Percentiles rank a stretch among this genome's conserved stretches.
Evolutionary conservation across 345 rosid genomes (phyloP).

Genomic region (Nasturtium officinale): DNA sequence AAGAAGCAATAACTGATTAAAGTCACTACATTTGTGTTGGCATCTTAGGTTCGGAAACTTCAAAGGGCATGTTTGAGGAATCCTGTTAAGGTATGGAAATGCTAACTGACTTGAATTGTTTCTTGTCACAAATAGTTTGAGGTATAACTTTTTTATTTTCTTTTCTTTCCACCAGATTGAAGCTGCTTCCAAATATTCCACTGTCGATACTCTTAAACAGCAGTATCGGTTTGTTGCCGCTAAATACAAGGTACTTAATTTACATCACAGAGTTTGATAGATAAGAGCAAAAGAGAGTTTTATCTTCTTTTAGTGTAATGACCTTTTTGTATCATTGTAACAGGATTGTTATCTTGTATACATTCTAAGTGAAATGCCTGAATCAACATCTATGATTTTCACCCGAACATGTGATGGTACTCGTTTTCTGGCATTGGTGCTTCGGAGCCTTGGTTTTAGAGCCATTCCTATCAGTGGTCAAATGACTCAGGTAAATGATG

Average conservation of each 20-base stretch:
- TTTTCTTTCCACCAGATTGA: constrained; percentile 62
- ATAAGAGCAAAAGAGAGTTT: constrained; percentile 2
- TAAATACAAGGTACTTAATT: constrained; percentile 67
- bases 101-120: not conserved
- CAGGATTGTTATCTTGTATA: constrained; percentile 96
- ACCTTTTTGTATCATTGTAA: constrained; percentile 25
- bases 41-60: constrained; percentile 77
- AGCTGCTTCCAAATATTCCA: constrained; percentile 91
- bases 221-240: constrained; percentile 76
- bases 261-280: not conserved
- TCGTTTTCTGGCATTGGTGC: constrained; percentile 66
- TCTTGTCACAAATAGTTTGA: constrained; percentile 14
- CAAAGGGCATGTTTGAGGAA: constrained; percentile 89
- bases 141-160: constrained; percentile 15
- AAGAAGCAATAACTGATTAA: constrained; percentile 23
- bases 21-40: constrained; percentile 26
- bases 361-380: constrained; percentile 70
- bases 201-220: constrained; percentile 90
- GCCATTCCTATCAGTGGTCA: constrained; percentile 98
- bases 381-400: constrained; percentile 86
- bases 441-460: constrained; percentile 84
- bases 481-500: constrained; percentile 73
- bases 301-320: not conserved
- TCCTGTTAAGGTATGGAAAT: constrained; percentile 80
- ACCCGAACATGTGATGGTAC: constrained; percentile 94